Evolutionary conservation across 306 rosid species (phyloP), one percentile per base, ranked within the genome.

Genomic region (Trifolium subterraneum): DNA sequence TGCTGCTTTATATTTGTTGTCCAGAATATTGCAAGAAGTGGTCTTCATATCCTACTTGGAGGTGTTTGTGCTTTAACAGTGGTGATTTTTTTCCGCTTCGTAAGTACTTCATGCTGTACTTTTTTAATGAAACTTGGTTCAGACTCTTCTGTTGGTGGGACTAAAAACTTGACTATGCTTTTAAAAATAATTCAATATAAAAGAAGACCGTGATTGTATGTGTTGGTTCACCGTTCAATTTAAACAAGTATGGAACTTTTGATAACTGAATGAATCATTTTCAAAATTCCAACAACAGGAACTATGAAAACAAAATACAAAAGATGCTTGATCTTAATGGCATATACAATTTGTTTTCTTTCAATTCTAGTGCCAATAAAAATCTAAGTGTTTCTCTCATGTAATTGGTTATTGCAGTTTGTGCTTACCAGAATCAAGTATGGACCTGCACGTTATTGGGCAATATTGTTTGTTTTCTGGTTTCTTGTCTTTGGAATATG

Each of bases 371-470:
- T 39, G 47, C 74, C 25, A 10, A 44, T 79, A 42, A 16, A 72
- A 61, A 55, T 74, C 55, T 83, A 55, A 72, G 68, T 36, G 38
- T 71, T 72, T 64, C 22, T 74, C 69, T 56, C 52, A 41, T 52
- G 50, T 85, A 73, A 33, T 66, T 72, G 61, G 64, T 70, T 83
- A 68, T 75, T 82, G 86, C 92, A 94, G 98, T 94, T 91, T 79
- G 97, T 94, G 86, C 97, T 94, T 16, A 90, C 93, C 55, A 94
- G 97, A 84, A 91, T 94, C 82, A 94, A 85, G 89, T 91, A 94
- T 33, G 97, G 97, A 82, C 97, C 95, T 63, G 98, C 98, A 55
- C 97, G 98, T 48, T 94, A 94, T 77, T 94, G 98, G 98, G 98
- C 98, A 63, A 94, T 94, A 79, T 81, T 94, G 85, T 94, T 92